Evolutionary conservation across 139 green algal species (phyloP), one percentile per base, ranked within the genome.

Genomic region (Micractinium sp.): DNA sequence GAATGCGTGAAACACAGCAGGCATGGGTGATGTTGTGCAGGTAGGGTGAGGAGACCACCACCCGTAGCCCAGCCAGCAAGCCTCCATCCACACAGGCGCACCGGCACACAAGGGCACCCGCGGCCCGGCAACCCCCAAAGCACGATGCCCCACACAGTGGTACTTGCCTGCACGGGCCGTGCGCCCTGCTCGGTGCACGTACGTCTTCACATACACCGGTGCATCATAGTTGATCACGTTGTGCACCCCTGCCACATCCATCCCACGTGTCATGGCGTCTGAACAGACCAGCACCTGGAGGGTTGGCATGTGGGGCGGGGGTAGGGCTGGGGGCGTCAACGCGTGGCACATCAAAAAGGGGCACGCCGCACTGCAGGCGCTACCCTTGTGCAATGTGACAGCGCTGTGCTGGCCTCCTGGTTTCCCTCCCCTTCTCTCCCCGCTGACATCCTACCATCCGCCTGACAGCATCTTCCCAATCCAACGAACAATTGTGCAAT

Each of bases 171-270:
- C 96, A n/a, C 97, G 91, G 0, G 97, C 97, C 13, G 96, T 98
- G 61, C 97, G 95, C 2, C 97, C 97, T 0, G 95, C 95, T 4
- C 96, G 93, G 88, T 95, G 94, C 78, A 95, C 89, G 81, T 95
- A 96, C 0, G 93, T 96, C 79, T 99, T 99, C 13, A 94, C 92
- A 85, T 99, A 98, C 47, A 95, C 91, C 15, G 97, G 97, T 0
- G 93, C 92, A 80, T 99, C 97, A 85, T 99, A 99, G 89, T 98
- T 99, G 22, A 99, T 85, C 25, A 99, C 95, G 0, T 84, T 88
- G 7, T 82, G 71, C 3, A 98, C 90, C 22, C 71, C 86, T 56
- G 89, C 87, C 41, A 99, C 90, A 86, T 99, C 97, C 93, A 99
- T 98, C 74, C 97, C 97, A 0, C 97, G 92, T 9, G 97, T 96